These are phyloP conservation scores for Microbotryum silenes-acaulis DNA, from an alignment of 1,284 basidiomycete species.

Conservation along the genomic window DNA sequence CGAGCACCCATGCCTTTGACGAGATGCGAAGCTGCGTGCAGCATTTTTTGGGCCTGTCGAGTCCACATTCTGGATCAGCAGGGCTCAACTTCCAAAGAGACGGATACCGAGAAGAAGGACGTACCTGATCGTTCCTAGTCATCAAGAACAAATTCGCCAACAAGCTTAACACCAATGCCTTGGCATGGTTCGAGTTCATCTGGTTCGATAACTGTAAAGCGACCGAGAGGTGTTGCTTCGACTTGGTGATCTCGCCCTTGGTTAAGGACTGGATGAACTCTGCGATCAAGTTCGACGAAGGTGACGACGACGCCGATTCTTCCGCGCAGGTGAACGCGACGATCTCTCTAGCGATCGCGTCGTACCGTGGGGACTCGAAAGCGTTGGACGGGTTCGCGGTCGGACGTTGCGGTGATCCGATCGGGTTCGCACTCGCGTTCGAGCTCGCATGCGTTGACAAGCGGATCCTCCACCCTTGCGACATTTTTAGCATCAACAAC, in stretches of 20 bases:
- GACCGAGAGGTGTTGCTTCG: slow-evolving; percentile 5
- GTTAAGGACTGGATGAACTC: slow-evolving; percentile 6
- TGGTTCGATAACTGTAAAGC: slow-evolving; percentile 4
- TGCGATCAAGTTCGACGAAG: slow-evolving; percentile 1
- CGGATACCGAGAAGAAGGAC: not conserved
- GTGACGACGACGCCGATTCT: not conserved
- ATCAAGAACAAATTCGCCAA: slow-evolving; percentile 11
- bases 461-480: not conserved
- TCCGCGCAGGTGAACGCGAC: not conserved
- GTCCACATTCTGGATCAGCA: too few species aligned
- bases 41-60: slow-evolving; percentile 14
- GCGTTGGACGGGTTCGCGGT: not conserved
- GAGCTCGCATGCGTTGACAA: not conserved
- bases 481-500: slow-evolving; percentile 6
- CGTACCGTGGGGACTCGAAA: not conserved
- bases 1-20: slow-evolving; percentile 2
- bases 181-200: slow-evolving; percentile 1
- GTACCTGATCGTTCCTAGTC: slow-evolving; percentile 15
- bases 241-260: slow-evolving; percentile 7
- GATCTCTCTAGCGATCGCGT: not conserved
- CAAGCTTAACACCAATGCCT: slow-evolving; percentile 5
- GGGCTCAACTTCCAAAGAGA: not conserved
- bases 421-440: not conserved
- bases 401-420: not conserved
- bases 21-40: slow-evolving; percentile 2